Conservation (phyloP, 768 basidiomycete genomes). For the Boletus rubropictus region DNA sequence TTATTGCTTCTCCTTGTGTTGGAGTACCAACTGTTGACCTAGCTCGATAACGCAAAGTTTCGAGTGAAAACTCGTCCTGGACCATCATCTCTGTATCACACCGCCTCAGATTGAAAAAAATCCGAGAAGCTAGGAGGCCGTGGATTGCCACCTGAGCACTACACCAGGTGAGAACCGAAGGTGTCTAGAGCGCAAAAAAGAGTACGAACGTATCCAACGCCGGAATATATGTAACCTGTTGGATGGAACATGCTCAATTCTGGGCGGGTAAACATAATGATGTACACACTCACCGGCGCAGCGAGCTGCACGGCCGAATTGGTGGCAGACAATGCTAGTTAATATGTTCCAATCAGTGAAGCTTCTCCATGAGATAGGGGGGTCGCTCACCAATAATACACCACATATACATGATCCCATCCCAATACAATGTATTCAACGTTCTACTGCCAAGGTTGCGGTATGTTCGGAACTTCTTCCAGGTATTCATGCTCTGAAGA, state of each 20-base stretch:
- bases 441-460: slow-evolving; percentile 13
- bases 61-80: not conserved
- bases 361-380: not conserved
- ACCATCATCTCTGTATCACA: slow-evolving; percentile 4
- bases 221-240: slow-evolving; percentile 14
- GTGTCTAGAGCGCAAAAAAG: not conserved
- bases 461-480: slow-evolving; percentile 22
- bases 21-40: not conserved
- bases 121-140: slow-evolving; percentile 23
- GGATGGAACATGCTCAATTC: not conserved
- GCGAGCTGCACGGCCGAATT: slow-evolving; percentile 15
- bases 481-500: slow-evolving; percentile 22
- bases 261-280: not conserved
- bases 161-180: slow-evolving; percentile 3
- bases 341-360: not conserved
- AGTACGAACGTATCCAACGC: slow-evolving; percentile 21
- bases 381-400: slow-evolving; percentile 16
- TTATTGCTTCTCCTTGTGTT: not conserved
- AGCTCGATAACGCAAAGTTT: slow-evolving; percentile 1
- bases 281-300: slow-evolving; percentile 16
- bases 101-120: slow-evolving; percentile 25
- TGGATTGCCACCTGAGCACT: slow-evolving; percentile 28
- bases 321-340: slow-evolving; percentile 9
- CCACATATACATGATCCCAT: slow-evolving; percentile 25
- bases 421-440: slow-evolving; percentile 24